Conservation (phyloP, 495 filamentous ascomycete species). For the Patellaria atrata region DNA sequence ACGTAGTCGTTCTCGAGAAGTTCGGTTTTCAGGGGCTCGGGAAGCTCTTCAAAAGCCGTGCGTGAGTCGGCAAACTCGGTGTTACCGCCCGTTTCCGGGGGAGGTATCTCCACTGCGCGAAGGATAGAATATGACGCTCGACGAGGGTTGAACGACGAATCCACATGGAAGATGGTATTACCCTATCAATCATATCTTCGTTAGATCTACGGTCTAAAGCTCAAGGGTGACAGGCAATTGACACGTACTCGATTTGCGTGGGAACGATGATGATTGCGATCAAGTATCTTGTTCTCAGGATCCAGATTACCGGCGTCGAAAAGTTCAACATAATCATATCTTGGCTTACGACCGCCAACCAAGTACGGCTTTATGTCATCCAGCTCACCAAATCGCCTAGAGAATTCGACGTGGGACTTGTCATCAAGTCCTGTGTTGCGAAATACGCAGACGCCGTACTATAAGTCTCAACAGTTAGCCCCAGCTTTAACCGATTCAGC, state of each 20-base stretch:
- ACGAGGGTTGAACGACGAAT: conserved; percentile 46
- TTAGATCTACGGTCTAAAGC: not conserved
- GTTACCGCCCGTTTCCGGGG: conserved; percentile 35
- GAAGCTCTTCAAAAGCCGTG: conserved; percentile 38
- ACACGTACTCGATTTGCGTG: conserved; percentile 8
- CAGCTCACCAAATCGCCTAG: conserved; percentile 39
- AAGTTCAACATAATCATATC: conserved; percentile 35
- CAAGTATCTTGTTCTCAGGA: conserved; percentile 28
- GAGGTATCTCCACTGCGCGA: conserved; percentile 37
- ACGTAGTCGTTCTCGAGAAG: conserved; percentile 35
- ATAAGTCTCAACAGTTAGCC: not conserved
- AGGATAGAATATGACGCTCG: conserved; percentile 42
- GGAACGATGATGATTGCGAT: conserved; percentile 26
- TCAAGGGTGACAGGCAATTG: not conserved
- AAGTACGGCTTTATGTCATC: conserved; percentile 44
- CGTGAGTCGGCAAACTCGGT: conserved; percentile 46
- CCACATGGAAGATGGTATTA: conserved; percentile 46
- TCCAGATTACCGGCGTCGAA: conserved; percentile 47
- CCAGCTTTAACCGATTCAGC: not conserved
- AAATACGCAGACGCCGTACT: conserved; percentile 46
- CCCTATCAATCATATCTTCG: conserved; percentile 26
- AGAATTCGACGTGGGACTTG: conserved; percentile 39
- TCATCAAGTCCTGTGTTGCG: conserved; percentile 39
- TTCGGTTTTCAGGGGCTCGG: conserved; percentile 25
- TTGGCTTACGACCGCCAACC: conserved; percentile 31